Evolutionary conservation across 2,329 filamentous ascomycete species (phyloP), one percentile per base, ranked within the genome.

Genomic region (Paracoccidioides brasiliensis): DNA sequence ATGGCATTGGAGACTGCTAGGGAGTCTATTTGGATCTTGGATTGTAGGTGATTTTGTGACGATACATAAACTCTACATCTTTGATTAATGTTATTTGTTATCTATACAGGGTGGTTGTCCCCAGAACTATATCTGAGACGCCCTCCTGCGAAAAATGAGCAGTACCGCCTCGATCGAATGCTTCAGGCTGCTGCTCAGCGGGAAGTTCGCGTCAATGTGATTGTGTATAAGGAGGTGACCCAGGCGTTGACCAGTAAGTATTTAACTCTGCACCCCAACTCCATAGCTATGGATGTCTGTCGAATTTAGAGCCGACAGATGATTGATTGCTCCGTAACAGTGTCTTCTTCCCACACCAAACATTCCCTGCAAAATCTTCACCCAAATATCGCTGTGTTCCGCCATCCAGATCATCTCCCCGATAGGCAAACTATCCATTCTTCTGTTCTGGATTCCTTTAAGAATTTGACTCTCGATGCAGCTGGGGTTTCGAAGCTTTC

Each of bases 291-390:
- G 22, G 22, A 22, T 22, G 4, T n/a, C 12, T 55, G 60, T 69
- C 53, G 5, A n/a, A 33, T 32, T 49, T 33, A 22, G 10, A 40
- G 35, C 1, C 7, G n/a, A 33, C 7, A 22, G 5, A 14, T 38
- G 37, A 45, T 15, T 43, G 9, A 35, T 49, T 35, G 32, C 48
- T 53, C 10, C 42, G 10, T 49, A 72, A 35, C 68, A 80, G 78
- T 85, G 52, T 83, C 77, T 9, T 84, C 79, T 0, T 70, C 83
- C 63, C 95, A 97, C 70, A 96, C 93, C 54, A 98, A 98, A 65
- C 94, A 90, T 71, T 95, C 90, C 2, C 79, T 98, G 56, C 80
- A 98, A 51, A 94, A 97, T 67, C 78, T 98, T 6, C 91, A 97
- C 64, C 90, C 90, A 30, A 98, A 98, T 68, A 97, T 98, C 69